Evolutionary conservation across 2,329 filamentous ascomycete genomes (phyloP).

Genomic region (Ophiostoma sp.): DNA sequence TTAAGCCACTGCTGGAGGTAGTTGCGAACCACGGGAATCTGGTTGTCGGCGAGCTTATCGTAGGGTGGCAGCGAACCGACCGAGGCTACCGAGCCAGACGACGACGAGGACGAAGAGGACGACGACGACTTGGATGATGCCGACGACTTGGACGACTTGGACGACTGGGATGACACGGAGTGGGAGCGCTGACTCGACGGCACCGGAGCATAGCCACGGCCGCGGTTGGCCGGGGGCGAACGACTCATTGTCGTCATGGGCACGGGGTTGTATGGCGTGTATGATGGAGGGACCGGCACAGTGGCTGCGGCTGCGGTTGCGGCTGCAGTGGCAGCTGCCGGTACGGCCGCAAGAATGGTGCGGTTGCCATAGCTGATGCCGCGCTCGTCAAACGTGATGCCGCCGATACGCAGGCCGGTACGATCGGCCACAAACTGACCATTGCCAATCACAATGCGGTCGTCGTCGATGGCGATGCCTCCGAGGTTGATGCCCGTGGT

Average conservation of each 20-base stretch:
- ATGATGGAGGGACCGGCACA: background rate
- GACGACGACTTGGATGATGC: slow-evolving; percentile 36
- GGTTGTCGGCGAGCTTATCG: slow-evolving; percentile 44
- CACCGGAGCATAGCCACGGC: background rate
- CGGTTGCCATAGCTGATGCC: slow-evolving; percentile 31
- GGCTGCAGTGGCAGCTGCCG: background rate
- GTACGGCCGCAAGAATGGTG: slow-evolving; percentile 26
- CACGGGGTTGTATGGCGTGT: background rate
- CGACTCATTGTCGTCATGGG: background rate
- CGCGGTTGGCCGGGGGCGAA: background rate
- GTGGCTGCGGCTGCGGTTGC: background rate
- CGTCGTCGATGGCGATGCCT: slow-evolving; percentile 40
- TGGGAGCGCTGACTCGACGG: background rate
- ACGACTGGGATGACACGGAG: slow-evolving; percentile 19
- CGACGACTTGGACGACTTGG: slow-evolving; percentile 30
- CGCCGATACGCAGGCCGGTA: slow-evolving; percentile 44
- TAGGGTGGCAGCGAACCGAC: slow-evolving; percentile 49
- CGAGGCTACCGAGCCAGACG: slow-evolving; percentile 37
- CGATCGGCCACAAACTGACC: slow-evolving; percentile 41
- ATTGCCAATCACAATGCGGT: slow-evolving; percentile 41
- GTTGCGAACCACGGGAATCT: slow-evolving; percentile 43
- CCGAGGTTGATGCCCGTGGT: slow-evolving; percentile 18
- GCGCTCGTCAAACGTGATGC: slow-evolving; percentile 38
- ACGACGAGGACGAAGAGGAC: slow-evolving; percentile 34
- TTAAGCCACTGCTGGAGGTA: slow-evolving; percentile 46